Base-by-base conservation (phyloP, 1,139 yeast species). In the Candida mesenterica region DNA sequence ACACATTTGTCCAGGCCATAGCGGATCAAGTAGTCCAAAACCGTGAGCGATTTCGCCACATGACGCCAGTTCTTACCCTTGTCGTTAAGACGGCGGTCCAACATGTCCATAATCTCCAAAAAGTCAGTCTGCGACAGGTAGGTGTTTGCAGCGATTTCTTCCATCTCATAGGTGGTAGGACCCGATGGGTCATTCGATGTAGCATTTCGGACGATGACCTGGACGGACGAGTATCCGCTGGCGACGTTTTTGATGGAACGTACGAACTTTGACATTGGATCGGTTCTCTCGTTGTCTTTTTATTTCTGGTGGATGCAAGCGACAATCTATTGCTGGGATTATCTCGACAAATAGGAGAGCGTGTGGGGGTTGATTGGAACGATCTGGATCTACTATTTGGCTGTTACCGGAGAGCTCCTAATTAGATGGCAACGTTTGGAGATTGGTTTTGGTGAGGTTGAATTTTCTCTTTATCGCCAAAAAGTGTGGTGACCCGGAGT, bases 11-110 rank as follows among this genome's bases (percentile, higher is more conserved):
- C 97, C 19, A 92, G 77, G 17, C 97, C 99, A 45, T 74, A 77
- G 48, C 95, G 78, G 17, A 92, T 89, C 46, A 92, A 71, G 60
- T 83, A 92, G 55, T 92, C 97, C 52, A 92, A 72, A 10, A 92
- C 84, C 1, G 96, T 86, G 49, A 92, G 71, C 2, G 95, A 79
- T 61, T 92, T 94, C 46, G 95, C 92, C 30, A 92, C 92, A 61
- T 92, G 99, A 48, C 97, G 78, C 98, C 98, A 92, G 63, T 92
- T 87, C 60, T 90, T 92, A 41, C 98, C 98, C 68, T 90, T 90
- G 56, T 92, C 98, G 55, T 92, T 92, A 50, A 94, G 70, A 46
- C 99, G 76, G 49, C 90, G 81, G 62, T 90, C 98, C 36, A 92
- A 63, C 88, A 94, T 89, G 55, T 92, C 97, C 96, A 92, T 86